Evolutionary conservation across 345 rosid genomes (phyloP).

Genomic region (Eucalyptus melliodora): DNA sequence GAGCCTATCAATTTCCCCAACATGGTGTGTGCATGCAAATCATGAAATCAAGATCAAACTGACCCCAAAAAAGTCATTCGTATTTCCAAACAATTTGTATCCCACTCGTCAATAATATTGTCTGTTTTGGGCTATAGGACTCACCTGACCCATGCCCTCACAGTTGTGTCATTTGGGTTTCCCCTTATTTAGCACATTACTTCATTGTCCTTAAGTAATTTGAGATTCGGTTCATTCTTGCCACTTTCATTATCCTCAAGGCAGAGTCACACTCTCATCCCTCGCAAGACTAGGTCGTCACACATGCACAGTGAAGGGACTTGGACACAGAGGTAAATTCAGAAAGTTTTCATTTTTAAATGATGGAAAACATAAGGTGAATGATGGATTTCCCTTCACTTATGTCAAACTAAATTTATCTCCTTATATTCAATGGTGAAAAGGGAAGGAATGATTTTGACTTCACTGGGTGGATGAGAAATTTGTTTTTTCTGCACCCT

Average conservation of each 20-base stretch:
- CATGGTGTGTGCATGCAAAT: not conserved
- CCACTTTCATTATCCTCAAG: not conserved
- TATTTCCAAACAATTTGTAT: not conserved
- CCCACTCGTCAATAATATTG: not conserved
- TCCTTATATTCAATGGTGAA: not conserved
- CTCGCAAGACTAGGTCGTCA: not conserved
- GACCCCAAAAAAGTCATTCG: not conserved
- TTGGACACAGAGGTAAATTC: no score
- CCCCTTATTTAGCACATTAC: no score
- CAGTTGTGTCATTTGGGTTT: not conserved
- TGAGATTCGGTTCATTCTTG: no score
- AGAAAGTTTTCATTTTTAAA: no score
- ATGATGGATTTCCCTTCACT: not conserved
- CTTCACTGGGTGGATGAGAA: no score
- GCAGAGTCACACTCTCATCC: not conserved
- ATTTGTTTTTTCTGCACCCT: no score
- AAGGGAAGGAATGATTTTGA: not conserved
- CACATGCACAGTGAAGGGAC: no score
- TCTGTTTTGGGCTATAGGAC: not conserved
- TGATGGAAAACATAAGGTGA: no score
- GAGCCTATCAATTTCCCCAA: not conserved
- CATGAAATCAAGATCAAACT: not conserved
- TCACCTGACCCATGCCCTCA: not conserved
- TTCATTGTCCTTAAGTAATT: no score
- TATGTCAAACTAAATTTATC: not conserved